Evolutionary conservation across 1,284 basidiomycete genomes (phyloP), one percentile per base, ranked within the genome.

Genomic region (Sporisorium iseilematis-ciliati): DNA sequence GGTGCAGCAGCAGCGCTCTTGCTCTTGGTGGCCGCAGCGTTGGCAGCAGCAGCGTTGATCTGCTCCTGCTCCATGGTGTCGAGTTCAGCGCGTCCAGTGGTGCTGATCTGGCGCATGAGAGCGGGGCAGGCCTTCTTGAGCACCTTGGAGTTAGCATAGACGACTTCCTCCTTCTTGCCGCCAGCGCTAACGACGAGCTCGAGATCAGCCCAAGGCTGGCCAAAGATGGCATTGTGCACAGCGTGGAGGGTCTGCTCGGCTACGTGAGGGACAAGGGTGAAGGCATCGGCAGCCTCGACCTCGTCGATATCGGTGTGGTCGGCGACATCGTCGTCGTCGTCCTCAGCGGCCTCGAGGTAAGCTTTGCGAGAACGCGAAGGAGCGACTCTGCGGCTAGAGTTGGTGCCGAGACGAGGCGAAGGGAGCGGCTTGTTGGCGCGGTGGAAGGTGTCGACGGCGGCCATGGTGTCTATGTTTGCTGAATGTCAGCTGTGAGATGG

Each of bases 221-320:
- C 69, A 46, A 62, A 72, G 50, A 72, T 72, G 49, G 69, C 69
- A 11, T 33, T 57, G 56, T 72, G 69, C 5, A 72, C 69, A n/a
- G 69, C 69, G 35, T 72, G 62, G 11, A 72, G 69, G 7, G 69
- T 63, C 55, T 65, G 69, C 59, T 72, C 63, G 26, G 69, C 62
- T 23, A 62, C 69, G 41, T 72, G 58, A n/a, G 66, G 66, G 31
- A 69, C 66, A 25, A 69, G 66, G 10, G 56, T 63, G 57, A 69
- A 69, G n/a, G 66, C 41, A 11, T 69, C 57, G 10, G 57, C 66
- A 35, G 66, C 40, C 26, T 69, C 61, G 41, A 57, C 66, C 23
- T 69, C 66, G n/a, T 69, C 66, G 52, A 55, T 63, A 29, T 63
- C 66, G n/a, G 46, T 41, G 4, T 42, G 50, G n/a, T 45, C 33